Percentiles rank a stretch among this genome's conserved stretches.
These are phyloP conservation scores for Candida caryicola DNA, from an alignment of 805 yeast genomes.

Conservation along the genomic window DNA sequence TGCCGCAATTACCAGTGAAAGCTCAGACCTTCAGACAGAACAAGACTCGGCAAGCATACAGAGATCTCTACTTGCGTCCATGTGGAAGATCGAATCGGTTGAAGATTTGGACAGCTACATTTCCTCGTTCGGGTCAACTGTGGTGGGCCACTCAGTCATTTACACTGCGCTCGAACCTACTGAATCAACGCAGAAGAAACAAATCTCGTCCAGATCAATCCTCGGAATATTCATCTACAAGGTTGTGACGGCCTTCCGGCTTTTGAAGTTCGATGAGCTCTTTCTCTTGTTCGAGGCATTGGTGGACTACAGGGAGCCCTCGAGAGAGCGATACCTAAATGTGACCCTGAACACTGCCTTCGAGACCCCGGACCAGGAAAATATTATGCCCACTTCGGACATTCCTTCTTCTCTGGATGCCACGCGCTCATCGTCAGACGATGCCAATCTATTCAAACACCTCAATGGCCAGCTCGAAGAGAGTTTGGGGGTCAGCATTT, in stretches of 20 bases:
- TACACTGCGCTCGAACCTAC: background rate
- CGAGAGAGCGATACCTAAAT: conserved; percentile 17
- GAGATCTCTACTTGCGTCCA: conserved; percentile 16
- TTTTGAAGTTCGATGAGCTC: conserved; percentile 47
- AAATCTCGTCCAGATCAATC: conserved; percentile 22
- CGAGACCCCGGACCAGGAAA: background rate
- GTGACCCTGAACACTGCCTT: background rate
- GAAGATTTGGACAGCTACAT: conserved; percentile 45
- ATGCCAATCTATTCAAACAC: conserved; percentile 3
- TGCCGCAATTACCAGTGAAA: background rate
- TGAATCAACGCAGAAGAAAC: background rate
- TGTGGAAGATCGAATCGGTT: conserved; percentile 47
- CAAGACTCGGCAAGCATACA: conserved; percentile 28
- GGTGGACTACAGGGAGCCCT: conserved; percentile 30
- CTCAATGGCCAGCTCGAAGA: conserved; percentile 7
- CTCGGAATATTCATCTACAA: conserved; percentile 44
- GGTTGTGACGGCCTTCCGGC: conserved; percentile 38
- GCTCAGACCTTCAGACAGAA: conserved; percentile 5
- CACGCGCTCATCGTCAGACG: background rate
- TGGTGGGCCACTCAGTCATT: conserved; percentile 13
- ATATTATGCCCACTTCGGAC: background rate
- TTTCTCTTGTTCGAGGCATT: conserved; percentile 36
- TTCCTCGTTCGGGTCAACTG: conserved; percentile 7
- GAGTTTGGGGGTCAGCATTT: conserved; percentile 11
- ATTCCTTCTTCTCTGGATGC: background rate